These are phyloP conservation scores for Aspergillus sp. DNA, from an alignment of 2,329 filamentous ascomycete genomes.

Conservation along the genomic window DNA sequence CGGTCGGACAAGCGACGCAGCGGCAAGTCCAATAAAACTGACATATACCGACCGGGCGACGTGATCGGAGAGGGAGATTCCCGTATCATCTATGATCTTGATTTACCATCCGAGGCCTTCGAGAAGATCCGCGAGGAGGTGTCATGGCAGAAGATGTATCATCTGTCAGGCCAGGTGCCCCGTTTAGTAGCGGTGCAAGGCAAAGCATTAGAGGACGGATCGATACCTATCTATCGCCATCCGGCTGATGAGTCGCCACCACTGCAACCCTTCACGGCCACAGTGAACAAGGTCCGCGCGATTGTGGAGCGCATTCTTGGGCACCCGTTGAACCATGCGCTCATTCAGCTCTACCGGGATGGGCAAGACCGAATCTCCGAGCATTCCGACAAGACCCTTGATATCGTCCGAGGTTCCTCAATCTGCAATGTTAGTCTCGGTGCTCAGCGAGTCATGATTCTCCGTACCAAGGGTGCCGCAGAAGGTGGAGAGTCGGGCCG, in stretches of 20 bases:
- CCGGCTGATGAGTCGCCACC: slow-evolving; percentile 85
- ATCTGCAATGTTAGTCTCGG: slow-evolving; percentile 96
- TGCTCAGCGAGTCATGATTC: slow-evolving; percentile 83
- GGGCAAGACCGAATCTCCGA: slow-evolving; percentile 92
- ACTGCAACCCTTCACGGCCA: slow-evolving; percentile 71
- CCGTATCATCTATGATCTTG: slow-evolving; percentile 67
- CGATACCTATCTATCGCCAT: slow-evolving; percentile 88
- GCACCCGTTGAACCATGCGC: slow-evolving; percentile 82
- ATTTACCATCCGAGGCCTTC: slow-evolving; percentile 65
- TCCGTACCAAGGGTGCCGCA: slow-evolving; percentile 65
- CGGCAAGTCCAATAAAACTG: slow-evolving; percentile 21
- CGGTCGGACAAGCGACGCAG: slow-evolving; percentile 24
- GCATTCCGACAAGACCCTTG: slow-evolving; percentile 94
- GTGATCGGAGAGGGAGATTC: slow-evolving; percentile 80
- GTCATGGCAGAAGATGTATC: slow-evolving; percentile 87
- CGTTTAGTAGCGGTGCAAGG: slow-evolving; percentile 90
- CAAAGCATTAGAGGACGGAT: slow-evolving; percentile 64
- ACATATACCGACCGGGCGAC: slow-evolving; percentile 51
- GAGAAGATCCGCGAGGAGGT: slow-evolving; percentile 72
- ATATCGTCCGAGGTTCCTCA: slow-evolving; percentile 76
- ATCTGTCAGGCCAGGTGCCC: slow-evolving; percentile 87
- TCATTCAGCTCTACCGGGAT: slow-evolving; percentile 91
- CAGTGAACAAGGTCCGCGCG: slow-evolving; percentile 67
- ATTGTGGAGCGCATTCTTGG: slow-evolving; percentile 72
- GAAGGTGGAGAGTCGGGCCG: slow-evolving; percentile 46